phyloP scores from a whole-genome alignment of 2,329 filamentous ascomycete species.

The Arthrobotrys pseudoclavata region DNA sequence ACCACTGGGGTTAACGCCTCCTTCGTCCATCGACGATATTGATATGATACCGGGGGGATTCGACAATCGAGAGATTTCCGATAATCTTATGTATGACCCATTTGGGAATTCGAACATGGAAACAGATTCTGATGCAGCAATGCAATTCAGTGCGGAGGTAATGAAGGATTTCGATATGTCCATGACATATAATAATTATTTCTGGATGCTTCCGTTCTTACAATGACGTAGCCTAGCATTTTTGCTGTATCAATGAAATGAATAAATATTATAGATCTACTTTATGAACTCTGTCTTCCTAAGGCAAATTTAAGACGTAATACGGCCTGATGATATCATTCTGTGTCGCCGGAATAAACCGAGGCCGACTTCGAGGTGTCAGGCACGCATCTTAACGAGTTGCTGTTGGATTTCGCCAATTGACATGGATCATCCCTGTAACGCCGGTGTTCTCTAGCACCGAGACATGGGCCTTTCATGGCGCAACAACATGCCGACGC shows the following conservation, averaged over 20 bases:
- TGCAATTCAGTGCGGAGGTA: constrained; percentile 7
- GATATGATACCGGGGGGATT: constrained; percentile 10
- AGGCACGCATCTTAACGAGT: not conserved
- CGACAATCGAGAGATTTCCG: not conserved
- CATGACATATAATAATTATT: constrained; percentile 40
- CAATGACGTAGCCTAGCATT: not conserved
- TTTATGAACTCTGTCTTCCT: not conserved
- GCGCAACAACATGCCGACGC: constrained; percentile 4
- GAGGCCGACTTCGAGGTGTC: not conserved
- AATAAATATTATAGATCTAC: not conserved
- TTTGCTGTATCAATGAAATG: no score
- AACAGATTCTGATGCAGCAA: not conserved
- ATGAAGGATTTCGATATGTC: constrained; percentile 43
- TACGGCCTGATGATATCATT: not conserved
- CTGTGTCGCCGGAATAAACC: no score
- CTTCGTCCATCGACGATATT: not conserved
- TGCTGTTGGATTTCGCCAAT: constrained; percentile 13
- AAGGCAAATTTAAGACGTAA: not conserved
- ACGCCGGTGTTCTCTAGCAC: constrained; percentile 24
- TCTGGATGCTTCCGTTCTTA: constrained; percentile 35
- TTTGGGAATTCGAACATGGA: not conserved
- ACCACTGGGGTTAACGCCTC: not conserved
- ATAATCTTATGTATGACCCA: not conserved
- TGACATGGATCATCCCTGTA: constrained; percentile 8
- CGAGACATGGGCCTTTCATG: constrained; percentile 1